phyloP scores from a whole-genome alignment of 805 yeast genomes.

The Groenewaldozyma salmanticensis region DNA sequence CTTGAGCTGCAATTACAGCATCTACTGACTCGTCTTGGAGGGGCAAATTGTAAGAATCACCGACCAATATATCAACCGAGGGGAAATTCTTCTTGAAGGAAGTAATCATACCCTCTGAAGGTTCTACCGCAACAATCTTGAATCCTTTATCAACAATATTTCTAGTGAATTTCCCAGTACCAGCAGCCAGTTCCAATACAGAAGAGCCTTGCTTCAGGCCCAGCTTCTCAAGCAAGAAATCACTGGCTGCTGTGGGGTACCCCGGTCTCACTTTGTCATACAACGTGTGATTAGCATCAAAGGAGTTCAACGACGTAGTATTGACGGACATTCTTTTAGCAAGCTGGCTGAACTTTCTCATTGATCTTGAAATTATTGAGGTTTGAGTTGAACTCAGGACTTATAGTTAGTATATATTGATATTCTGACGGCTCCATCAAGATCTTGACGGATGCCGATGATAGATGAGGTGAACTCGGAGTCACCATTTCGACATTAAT shows the following conservation, averaged over 20 bases:
- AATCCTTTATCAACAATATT: conserved; percentile 34
- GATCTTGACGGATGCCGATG: too few species aligned
- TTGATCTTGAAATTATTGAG: too few species aligned
- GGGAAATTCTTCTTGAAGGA: conserved; percentile 41
- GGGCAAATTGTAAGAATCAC: conserved; percentile 41
- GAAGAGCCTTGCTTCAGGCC: conserved; percentile 26
- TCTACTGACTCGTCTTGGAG: conserved; percentile 36
- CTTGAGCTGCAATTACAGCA: conserved; percentile 48
- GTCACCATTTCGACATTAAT: too few species aligned
- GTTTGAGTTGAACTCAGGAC: too few species aligned
- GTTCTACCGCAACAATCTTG: conserved; percentile 42
- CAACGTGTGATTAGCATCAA: conserved; percentile 40
- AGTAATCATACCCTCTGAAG: conserved; percentile 47
- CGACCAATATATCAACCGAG: conserved; percentile 28
- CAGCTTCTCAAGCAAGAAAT: conserved; percentile 33
- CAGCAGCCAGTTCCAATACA: conserved; percentile 45
- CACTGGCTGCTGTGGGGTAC: conserved; percentile 35
- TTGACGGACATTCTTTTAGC: conserved; percentile 19
- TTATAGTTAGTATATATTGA: too few species aligned
- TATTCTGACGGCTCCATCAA: too few species aligned
- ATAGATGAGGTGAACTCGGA: too few species aligned
- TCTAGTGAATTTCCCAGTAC: conserved; percentile 55
- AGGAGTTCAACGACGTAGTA: conserved; percentile 37
- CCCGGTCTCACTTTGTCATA: conserved; percentile 48
- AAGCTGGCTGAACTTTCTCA: too few species aligned